These are phyloP conservation scores for Ganoderma multipileum DNA, from an alignment of 1,284 basidiomycete species.

Conservation along the genomic window DNA sequence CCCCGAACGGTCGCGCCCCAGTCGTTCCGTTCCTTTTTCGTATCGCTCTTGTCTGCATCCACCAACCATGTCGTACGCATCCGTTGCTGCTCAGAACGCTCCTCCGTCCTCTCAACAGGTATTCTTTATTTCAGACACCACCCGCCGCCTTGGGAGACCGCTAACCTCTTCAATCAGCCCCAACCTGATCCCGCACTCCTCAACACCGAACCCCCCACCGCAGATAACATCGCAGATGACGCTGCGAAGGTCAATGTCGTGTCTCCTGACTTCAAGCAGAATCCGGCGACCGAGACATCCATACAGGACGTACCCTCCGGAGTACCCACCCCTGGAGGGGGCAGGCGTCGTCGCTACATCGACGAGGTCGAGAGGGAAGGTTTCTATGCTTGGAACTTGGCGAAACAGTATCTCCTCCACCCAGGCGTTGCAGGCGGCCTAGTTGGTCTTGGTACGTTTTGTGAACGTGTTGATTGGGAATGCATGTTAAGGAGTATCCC, in stretches of 20 bases:
- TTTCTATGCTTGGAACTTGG: constrained; percentile 58
- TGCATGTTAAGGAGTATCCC: not conserved
- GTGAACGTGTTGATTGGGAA: constrained; percentile 9
- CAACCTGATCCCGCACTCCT: constrained; percentile 67
- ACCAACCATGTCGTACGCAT: constrained; percentile 68
- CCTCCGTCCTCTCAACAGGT: constrained; percentile 55
- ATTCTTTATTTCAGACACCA: constrained; percentile 12
- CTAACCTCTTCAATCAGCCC: constrained; percentile 50
- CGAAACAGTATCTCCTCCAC: constrained; percentile 67
- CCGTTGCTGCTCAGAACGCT: constrained; percentile 64
- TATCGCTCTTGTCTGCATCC: constrained; percentile 1
- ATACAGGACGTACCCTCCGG: constrained; percentile 33
- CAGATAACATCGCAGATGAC: constrained; percentile 53
- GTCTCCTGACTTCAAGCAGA: constrained; percentile 53
- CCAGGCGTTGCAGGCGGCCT: constrained; percentile 79
- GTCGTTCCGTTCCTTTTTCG: constrained; percentile 4
- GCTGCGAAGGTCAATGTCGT: constrained; percentile 62
- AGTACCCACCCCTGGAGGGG: constrained; percentile 19
- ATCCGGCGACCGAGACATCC: constrained; percentile 53
- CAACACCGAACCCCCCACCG: constrained; percentile 56
- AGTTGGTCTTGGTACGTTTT: constrained; percentile 66
- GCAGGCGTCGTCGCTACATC: constrained; percentile 42
- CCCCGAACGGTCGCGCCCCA: constrained; percentile 11
- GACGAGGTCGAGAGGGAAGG: constrained; percentile 63
- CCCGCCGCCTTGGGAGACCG: constrained; percentile 25